Base-by-base conservation (phyloP, 2,329 filamentous ascomycete genomes). In the Sporothrix brasiliensis region DNA sequence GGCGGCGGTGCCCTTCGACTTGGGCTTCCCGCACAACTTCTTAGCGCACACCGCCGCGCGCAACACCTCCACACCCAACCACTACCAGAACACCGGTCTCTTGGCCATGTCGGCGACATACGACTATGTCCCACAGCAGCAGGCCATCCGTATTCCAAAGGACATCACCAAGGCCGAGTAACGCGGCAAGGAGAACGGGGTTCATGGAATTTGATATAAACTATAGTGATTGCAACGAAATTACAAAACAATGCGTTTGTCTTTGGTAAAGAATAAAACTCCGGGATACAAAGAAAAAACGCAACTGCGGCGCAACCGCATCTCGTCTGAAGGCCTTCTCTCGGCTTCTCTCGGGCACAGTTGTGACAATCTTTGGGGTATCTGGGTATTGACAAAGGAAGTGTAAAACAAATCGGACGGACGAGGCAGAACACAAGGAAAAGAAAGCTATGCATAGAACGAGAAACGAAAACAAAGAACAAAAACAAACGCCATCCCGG, bases 1-100 rank as follows among this genome's bases (percentile, higher is more conserved):
- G 72, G 80, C 76, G 6, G 88, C 88, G 0, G 82, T 82, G 49
- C 80, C 82, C 0, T 91, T 92, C 73, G 86, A 92, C 66, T 76
- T 87, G 52, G 90, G 90, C 0, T 93, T 92, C 78, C 91, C 91
- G 0, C 80, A 83, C 72, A 86, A 81, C 76, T 87, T 92, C 74
- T 77, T 91, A 9, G 34, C 34, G 34, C 0, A 34, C 3, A 85
- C 82, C 77, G 79, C 79, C 2, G 73, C 47, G 21, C 16, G 53
- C 61, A 75, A 79, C 63, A 24, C 34, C 16, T 70, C 69, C 21
- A 50, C 63, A 10, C 79, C 81, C 0, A 76, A 79, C 4, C 77
- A 81, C 44, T 77, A 77, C 0, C 78, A 80, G 54, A 77, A 85
- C 10, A 80, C 84, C 19, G 82, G 79, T 77, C 74, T 86, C 21